Percentiles rank a stretch among this genome's conserved stretches.
phyloP scores from a whole-genome alignment of 2,329 filamentous ascomycete species.

The Gremmenia infestans region DNA sequence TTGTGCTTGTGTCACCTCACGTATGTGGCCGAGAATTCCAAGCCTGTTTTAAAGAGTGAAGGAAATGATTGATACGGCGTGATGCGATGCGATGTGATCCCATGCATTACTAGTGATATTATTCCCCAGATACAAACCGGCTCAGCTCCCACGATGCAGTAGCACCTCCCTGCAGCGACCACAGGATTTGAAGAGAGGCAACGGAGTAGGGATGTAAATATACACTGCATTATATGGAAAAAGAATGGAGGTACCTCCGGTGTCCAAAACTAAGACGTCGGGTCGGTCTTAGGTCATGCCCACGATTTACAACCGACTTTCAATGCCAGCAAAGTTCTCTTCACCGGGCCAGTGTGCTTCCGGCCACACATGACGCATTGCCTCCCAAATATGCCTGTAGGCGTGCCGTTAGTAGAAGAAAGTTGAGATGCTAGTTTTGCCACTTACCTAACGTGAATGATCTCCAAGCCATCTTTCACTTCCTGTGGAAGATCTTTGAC shows the following conservation, averaged over 20 bases:
- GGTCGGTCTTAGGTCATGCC: not conserved
- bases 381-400: slow-evolving; percentile 85
- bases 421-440: not conserved
- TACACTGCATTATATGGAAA: not conserved
- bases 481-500: slow-evolving; percentile 85
- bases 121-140: not conserved
- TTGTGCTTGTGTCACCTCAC: not conserved
- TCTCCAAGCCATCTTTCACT: slow-evolving; percentile 80
- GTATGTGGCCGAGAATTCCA: not conserved
- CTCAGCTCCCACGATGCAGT: not conserved
- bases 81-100: not conserved
- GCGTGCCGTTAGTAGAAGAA: slow-evolving; percentile 15
- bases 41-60: not conserved
- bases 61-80: not conserved
- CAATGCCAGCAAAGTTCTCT: slow-evolving; percentile 62
- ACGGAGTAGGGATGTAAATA: not conserved
- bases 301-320: slow-evolving; percentile 66
- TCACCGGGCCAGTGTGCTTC: slow-evolving; percentile 79
- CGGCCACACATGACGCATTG: slow-evolving; percentile 86
- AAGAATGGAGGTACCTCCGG: not conserved
- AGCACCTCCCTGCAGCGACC: not conserved
- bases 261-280: not conserved
- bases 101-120: not conserved
- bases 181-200: not conserved
- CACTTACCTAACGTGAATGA: slow-evolving; percentile 80